Percentiles rank a stretch among this genome's conserved stretches.
Conservation (phyloP, 2,329 filamentous ascomycete genomes). For the Calycina marina region DNA sequence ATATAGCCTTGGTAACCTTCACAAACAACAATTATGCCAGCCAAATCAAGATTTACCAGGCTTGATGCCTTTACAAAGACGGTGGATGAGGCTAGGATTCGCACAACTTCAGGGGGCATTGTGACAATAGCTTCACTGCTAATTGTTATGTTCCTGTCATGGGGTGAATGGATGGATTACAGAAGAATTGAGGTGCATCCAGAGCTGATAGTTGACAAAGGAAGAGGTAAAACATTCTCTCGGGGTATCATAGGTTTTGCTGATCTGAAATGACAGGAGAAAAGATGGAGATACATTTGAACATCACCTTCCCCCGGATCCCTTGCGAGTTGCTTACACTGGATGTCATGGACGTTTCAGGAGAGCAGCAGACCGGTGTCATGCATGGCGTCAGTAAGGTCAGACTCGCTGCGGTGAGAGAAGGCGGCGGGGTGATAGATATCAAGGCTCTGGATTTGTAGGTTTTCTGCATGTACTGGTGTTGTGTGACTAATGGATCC, state of each 20-base stretch:
- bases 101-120: slow-evolving; percentile 88
- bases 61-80: slow-evolving; percentile 99
- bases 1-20: no score
- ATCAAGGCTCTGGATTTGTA: slow-evolving; percentile 52
- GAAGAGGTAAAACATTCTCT: slow-evolving; percentile 51
- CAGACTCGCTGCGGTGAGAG: slow-evolving; percentile 53
- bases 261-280: slow-evolving; percentile 44
- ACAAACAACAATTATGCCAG: slow-evolving; percentile 44
- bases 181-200: slow-evolving; percentile 73
- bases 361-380: slow-evolving; percentile 89
- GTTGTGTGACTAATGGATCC: slow-evolving; percentile 8
- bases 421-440: slow-evolving; percentile 68
- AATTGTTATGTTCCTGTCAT: slow-evolving; percentile 74
- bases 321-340: slow-evolving; percentile 92
- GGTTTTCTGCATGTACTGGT: slow-evolving; percentile 24
- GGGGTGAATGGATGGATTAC: slow-evolving; percentile 95
- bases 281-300: slow-evolving; percentile 98
- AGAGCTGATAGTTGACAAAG: slow-evolving; percentile 92
- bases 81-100: slow-evolving; percentile 91
- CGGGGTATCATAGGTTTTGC: neutral
- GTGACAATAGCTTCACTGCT: slow-evolving; percentile 86
- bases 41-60: slow-evolving; percentile 87
- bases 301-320: slow-evolving; percentile 85
- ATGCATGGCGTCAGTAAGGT: slow-evolving; percentile 89
- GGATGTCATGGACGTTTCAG: slow-evolving; percentile 98